Base-by-base conservation (phyloP, 768 basidiomycete species). In the Auriculariales sp. region DNA sequence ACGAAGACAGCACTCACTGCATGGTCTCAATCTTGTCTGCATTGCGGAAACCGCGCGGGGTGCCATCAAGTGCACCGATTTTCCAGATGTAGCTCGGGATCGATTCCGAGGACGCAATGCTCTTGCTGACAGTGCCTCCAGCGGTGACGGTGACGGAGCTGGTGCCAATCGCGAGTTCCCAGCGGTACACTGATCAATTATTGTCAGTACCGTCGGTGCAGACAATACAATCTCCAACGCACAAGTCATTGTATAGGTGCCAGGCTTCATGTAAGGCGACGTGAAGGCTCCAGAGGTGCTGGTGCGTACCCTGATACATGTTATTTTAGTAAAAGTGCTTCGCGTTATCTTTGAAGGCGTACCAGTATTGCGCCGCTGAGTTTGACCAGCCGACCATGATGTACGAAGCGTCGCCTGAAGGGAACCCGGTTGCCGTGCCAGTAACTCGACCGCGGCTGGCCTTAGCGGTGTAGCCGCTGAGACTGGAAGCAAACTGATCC, bases 11-110 rank as follows among this genome's bases (percentile, higher is more conserved):
- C 28, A 61, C 69, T 46, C 53, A 71, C 68, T 72, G 71, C 69
- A 74, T 71, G 14, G 61, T 68, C 56, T 74, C 59, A 22, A 74
- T 73, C 51, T 68, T 72, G 55, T 74, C 70, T 3, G 71, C 71
- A 52, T 74, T 73, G 29, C 71, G 63, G 61, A 74, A 70, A 19
- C 70, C 73, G 28, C 62, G 55, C 4, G 71, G 71, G 12, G 68
- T 70, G 29, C 71, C 71, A 54, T 72, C 73, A 31, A 25, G 28
- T 53, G 50, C 53, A 66, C 71, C 72, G 49, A 73, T 71, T 28
- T 65, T 63, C 71, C 71, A 73, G 35, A 72, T 69, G 1, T 61
- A 58, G 22, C 22, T 44, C 12, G 27, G 29, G 62, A 56, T 12
- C 71, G 70, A 9, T 55, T 56, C 54, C 57, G 67, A 19, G 68